Evolutionary conservation across 768 basidiomycete species (phyloP), one percentile per base, ranked within the genome.

Genomic region (Leccinum incarnatum): DNA sequence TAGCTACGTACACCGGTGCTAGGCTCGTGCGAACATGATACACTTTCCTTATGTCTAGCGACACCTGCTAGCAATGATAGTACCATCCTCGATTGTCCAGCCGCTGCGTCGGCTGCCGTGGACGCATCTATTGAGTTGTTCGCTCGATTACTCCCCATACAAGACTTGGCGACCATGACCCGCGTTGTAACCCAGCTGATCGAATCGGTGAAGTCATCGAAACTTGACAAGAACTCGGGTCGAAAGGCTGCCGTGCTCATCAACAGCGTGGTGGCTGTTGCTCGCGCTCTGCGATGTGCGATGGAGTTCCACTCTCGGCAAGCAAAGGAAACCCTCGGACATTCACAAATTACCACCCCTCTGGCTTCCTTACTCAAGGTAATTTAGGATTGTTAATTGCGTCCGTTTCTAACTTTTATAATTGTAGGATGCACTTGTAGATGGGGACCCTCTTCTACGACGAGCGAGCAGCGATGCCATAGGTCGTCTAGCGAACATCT

Each of bases 121-220:
- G 91, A 98, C 69, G 85, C 89, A 6, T 90, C 93, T 0, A 87
- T 98, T n/a, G 85, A 89, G 46, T 79, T 98, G 2, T 98, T 98
- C 65, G 79, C 91, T 0, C 80, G 83, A 36, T 75, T 97, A 37
- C 81, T 97, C 27, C 87, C 91, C 1, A 72, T 87, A 23, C 95
- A 97, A 71, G 91, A 91, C 62, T 72, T 85, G 2, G 57, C 78
- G 3, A 79, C 84, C 0, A 83, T 82, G 10, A 75, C 78, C 2
- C 83, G 83, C 23, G 78, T 80, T 12, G 74, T 91, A 25, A 77
- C 76, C 0, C 81, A 84, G 58, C 77, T 93, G 30, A 67, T 88
- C 4, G 88, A 89, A 34, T 84, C 78, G 19, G 81, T 84, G 2
- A 80, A 82, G 19, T 94, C 94, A 1, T 77, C 83, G 2, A 94